Evolutionary conservation across 2,329 filamentous ascomycete genomes (phyloP).

Genomic region (Epichloe gansuensis): DNA sequence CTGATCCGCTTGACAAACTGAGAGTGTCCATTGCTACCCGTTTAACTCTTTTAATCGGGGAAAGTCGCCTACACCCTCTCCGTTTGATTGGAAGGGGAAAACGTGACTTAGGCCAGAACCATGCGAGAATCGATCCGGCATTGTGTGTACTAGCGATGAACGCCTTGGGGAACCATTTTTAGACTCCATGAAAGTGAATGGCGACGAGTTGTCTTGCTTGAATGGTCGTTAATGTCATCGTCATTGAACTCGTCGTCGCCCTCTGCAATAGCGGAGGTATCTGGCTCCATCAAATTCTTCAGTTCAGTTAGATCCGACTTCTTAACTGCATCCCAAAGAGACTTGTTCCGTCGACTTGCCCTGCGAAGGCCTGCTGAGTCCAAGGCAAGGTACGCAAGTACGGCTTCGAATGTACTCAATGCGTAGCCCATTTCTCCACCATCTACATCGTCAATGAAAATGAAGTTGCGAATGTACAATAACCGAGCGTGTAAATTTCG

Average conservation of each 20-base stretch:
- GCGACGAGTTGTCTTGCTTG: slow-evolving; percentile 33
- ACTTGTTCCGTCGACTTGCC: slow-evolving; percentile 75
- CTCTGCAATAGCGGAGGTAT: slow-evolving; percentile 35
- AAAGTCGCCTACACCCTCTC: slow-evolving; percentile 32
- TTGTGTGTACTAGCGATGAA: slow-evolving; percentile 29
- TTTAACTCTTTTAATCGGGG: slow-evolving; percentile 45
- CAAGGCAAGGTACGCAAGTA: slow-evolving; percentile 72
- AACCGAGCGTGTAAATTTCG: slow-evolving; percentile 79
- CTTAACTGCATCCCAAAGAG: slow-evolving; percentile 76
- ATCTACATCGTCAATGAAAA: slow-evolving; percentile 96
- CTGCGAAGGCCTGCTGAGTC: slow-evolving; percentile 73
- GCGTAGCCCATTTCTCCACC: slow-evolving; percentile 94
- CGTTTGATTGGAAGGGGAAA: slow-evolving; percentile 65
- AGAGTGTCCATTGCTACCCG: slow-evolving; percentile 82
- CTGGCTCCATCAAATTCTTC: slow-evolving; percentile 67
- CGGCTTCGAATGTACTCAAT: slow-evolving; percentile 88
- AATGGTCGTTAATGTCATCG: slow-evolving; percentile 35
- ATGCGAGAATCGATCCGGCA: slow-evolving; percentile 39
- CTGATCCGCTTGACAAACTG: slow-evolving; percentile 79
- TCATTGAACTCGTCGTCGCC: slow-evolving; percentile 28
- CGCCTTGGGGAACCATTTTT: slow-evolving; percentile 32
- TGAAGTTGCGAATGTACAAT: slow-evolving; percentile 93
- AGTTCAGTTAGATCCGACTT: slow-evolving; percentile 67
- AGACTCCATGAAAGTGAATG: slow-evolving; percentile 37
- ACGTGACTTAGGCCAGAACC: slow-evolving; percentile 64